phyloP scores from a whole-genome alignment of 441 rosid species.

The Populus tomentosa region DNA sequence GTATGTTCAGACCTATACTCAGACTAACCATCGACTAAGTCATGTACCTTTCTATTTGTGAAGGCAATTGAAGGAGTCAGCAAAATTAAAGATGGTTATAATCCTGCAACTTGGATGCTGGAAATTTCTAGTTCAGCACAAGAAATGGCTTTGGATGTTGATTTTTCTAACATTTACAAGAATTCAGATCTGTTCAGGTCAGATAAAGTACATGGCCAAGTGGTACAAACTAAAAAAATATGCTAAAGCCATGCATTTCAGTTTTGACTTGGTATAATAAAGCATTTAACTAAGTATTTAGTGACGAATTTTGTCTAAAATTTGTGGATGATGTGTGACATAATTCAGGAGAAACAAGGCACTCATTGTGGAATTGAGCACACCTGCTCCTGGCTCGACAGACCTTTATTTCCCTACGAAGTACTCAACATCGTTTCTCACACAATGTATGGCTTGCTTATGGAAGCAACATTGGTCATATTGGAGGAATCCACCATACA shows the following conservation, averaged over 20 bases:
- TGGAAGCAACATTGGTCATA: slow-evolving; percentile 90
- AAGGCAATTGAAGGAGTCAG: slow-evolving; percentile 57
- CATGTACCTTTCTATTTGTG: neutral
- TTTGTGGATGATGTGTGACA: neutral
- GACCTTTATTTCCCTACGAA: slow-evolving; percentile 60
- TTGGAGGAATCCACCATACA: slow-evolving; percentile 80
- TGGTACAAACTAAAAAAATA: neutral
- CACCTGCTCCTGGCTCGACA: slow-evolving; percentile 50
- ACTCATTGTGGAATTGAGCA: slow-evolving; percentile 49
- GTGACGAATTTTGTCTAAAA: neutral
- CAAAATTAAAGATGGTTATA: slow-evolving; percentile 70
- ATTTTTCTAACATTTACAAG: slow-evolving; percentile 61
- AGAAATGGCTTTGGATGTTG: slow-evolving; percentile 51
- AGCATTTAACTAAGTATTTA: neutral
- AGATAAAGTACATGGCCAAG: neutral
- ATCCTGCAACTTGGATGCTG: slow-evolving; percentile 94
- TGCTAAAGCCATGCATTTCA: neutral
- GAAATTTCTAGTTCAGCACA: slow-evolving; percentile 60
- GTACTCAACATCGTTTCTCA: slow-evolving; percentile 54
- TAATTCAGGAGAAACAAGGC: slow-evolving; percentile 65
- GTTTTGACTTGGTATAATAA: neutral
- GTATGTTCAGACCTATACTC: neutral
- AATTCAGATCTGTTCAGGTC: slow-evolving; percentile 66
- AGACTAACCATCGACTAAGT: neutral
- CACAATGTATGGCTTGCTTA: slow-evolving; percentile 65